Base-by-base conservation (phyloP, 23 red algal species). In the Gracilaria domingensis region DNA sequence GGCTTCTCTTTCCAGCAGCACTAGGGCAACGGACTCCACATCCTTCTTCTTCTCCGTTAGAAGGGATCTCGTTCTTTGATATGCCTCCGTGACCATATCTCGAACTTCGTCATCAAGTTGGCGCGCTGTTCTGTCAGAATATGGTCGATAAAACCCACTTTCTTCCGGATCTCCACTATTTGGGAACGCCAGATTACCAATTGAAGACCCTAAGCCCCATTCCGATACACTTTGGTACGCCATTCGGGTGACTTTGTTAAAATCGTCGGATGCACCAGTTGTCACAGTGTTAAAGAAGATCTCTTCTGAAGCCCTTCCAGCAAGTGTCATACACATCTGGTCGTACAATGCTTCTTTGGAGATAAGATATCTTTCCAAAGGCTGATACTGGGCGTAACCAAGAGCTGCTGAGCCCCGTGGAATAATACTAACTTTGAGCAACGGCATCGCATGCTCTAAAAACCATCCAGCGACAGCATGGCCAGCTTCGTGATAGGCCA, bases 401-500 rank as follows among this genome's bases (percentile, higher is more conserved):
- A 99, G 91, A 67, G 97, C 97, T 0, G 97, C 94, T 2, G 86
- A 87, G 44, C 97, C 97, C 23, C 97, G 87, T 35, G 97, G 97
- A 34, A 99, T 95, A 64, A 99, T 99, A 33, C 94, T 96, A 38
- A 99, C 97, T 56, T 99, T 99, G 25, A 99, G 75, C 45, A 99
- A 88, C 20, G 97, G 97, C 81, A 95, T 93, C 12, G 97, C 94
- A 64, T 99, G 90, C 86, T 96, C 95, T 1, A 99, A 67, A 72
- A 99, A 96, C 97, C 97, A 99, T 37, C 97, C 97, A 29, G 97
- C 89, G 20, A 99, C 97, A 29, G 97, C 97, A 81, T 99, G 97
- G 30, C 97, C 97, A 76, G 97, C 97, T 86, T 99, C 97, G 75
- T 99, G 97, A 66, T 92, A 99, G 9, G 97, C 97, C n/a, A 99